Base-by-base conservation (phyloP, 2,329 filamentous ascomycete genomes). In the Alternaria atra region DNA sequence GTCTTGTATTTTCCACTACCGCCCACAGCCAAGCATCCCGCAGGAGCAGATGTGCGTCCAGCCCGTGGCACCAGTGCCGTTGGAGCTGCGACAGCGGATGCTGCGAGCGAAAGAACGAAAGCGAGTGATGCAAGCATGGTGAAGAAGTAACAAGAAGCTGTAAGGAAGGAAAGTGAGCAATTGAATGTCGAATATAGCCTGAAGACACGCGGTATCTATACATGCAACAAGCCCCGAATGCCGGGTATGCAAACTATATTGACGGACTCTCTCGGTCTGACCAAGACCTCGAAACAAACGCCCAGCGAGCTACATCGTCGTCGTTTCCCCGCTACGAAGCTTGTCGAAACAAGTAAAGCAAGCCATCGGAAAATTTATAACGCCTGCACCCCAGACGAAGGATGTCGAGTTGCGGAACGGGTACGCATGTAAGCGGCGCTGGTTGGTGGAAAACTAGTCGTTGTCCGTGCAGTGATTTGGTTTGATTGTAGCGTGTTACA, bases 11-110 rank as follows among this genome's bases (percentile, higher is more conserved):
- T 76, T 37, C 77, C 78, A 17, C 75, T 77, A 12, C 73, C 70
- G 48, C 79, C 77, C 30, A 87, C 86, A 2, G 82, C 79, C 4
- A 87, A 76, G 52, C 85, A 85, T 27, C 85, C 85, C 3, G 79
- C 69, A 2, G 86, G 86, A 15, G 84, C 73, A 25, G 79, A 76
- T 7, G 81, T 84, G 43, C 83, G 77, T 44, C 72, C 71, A 39
- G 75, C 72, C 23, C 71, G 71, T 37, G 68, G 51, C 6, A 55
- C 52, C 23, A 71, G 60, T 17, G 58, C 46, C 25, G 63, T 34
- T 44, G 73, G 72, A 27, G 68, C 73, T 58, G 71, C 72, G 30
- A 65, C 35, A 40, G 62, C 66, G 4, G 67, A 63, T 20, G 63
- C 66, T 34, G 62, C 60, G 20, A 76, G 62, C 35, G 68, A 67